Evolutionary conservation across 2,329 filamentous ascomycete species (phyloP), one percentile per base, ranked within the genome.

Genomic region (Alternaria triticina): DNA sequence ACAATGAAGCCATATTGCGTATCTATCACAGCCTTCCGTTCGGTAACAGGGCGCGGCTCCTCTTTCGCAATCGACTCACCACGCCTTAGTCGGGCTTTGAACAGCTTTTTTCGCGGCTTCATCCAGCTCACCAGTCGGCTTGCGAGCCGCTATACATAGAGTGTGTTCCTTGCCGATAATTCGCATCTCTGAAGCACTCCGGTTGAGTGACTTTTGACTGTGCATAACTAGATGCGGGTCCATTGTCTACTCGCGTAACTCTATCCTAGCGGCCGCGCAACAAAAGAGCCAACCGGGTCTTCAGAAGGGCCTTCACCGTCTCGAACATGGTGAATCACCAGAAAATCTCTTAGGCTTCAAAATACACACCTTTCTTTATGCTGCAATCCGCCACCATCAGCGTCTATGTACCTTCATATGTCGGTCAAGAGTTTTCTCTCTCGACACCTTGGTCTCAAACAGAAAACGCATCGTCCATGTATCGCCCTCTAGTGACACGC

Each of bases 401-500:
- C 56, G 56, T 52, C 57, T 55, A 36, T 22, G 64, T 66, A 60
- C 66, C 55, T 59, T 70, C 66, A 72, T 65, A 70, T 72, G 67
- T 66, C 67, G 60, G 62, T 30, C 58, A 64, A 59, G 36, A 65
- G 58, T 62, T 65, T 61, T 57, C 43, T 57, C n/a, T 55, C 22
- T 20, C 27, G 23, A 40, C 25, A 47, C 28, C 17, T 54, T 44
- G 30, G 59, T 74, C 33, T 62, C 68, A 78, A 51, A 75, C 62
- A 55, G 71, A 65, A 62, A 77, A 77, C 54, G 67, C 57, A 44
- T 77, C 72, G 52, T 63, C 40, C 27, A 57, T 57, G 54, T 56
- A 51, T 63, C 69, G 70, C 47, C 54, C 59, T 65, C 68, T 75
- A 28, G 72, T 78, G 66, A 85, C 81, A 63, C 73, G 74, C 74